Percentiles rank a stretch among this genome's conserved stretches.
Evolutionary conservation across 495 filamentous ascomycete genomes (phyloP).

Genomic region (Neurospora cerealis): DNA sequence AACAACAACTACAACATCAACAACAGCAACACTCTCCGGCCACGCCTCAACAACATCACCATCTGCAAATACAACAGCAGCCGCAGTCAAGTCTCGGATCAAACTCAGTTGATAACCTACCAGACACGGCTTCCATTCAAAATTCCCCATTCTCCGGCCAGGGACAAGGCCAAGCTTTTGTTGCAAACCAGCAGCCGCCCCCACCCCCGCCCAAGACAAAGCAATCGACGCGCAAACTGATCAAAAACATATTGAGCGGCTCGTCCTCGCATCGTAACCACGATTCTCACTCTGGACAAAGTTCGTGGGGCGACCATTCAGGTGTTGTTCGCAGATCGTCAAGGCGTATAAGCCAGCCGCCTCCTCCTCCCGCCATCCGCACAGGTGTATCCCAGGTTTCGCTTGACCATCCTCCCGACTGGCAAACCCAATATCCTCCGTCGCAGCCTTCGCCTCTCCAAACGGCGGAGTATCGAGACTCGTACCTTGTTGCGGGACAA

Average conservation of each 20-base stretch:
- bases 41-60: slow-evolving; percentile 17
- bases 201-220: slow-evolving; percentile 28
- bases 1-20: too few species aligned
- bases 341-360: slow-evolving; percentile 35
- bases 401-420: slow-evolving; percentile 24
- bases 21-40: slow-evolving; percentile 15
- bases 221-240: slow-evolving; percentile 34
- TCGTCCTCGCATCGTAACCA: slow-evolving; percentile 22
- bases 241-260: slow-evolving; percentile 36
- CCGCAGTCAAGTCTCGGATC: slow-evolving; percentile 10
- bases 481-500: slow-evolving; percentile 23
- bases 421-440: slow-evolving; percentile 20
- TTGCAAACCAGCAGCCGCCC: slow-evolving; percentile 20
- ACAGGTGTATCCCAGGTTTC: slow-evolving; percentile 32
- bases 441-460: slow-evolving; percentile 35
- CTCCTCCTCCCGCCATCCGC: slow-evolving; percentile 29
- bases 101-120: slow-evolving; percentile 29
- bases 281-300: slow-evolving; percentile 20
- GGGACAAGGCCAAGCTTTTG: slow-evolving; percentile 9
- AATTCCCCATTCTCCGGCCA: slow-evolving; percentile 17
- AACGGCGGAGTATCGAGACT: slow-evolving; percentile 30
- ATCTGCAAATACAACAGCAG: slow-evolving; percentile 14
- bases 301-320: slow-evolving; percentile 30
- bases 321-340: slow-evolving; percentile 37
- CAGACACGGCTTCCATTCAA: slow-evolving; percentile 13